Percentiles rank a stretch among this genome's conserved stretches.
Conservation (phyloP, 306 rosid species). For the Acacia confusa region DNA sequence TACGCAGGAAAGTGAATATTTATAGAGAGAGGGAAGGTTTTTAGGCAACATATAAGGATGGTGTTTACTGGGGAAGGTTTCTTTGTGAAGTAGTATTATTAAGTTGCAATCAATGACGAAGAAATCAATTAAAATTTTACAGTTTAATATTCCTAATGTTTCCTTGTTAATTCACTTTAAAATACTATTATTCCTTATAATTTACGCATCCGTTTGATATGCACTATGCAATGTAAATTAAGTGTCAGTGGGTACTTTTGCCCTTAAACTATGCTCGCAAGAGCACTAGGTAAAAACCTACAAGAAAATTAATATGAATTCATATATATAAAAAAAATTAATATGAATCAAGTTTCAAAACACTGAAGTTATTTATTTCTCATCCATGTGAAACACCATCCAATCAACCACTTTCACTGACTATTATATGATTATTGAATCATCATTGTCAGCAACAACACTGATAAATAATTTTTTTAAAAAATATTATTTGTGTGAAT, state of each 20-base stretch:
- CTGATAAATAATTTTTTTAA: neutral
- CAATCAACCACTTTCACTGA: neutral
- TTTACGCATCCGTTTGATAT: neutral
- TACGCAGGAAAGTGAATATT: neutral
- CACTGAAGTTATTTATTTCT: no score
- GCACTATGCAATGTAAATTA: neutral
- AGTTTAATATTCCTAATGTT: neutral
- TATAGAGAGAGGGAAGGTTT: no score
- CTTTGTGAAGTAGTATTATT: neutral
- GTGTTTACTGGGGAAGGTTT: slow-evolving; percentile 25
- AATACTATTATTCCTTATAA: no score
- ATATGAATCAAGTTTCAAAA: no score
- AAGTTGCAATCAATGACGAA: neutral
- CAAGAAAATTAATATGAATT: neutral
- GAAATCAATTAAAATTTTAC: neutral
- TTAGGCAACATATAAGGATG: slow-evolving; percentile 8
- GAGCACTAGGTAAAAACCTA: no score
- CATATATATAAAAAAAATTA: no score
- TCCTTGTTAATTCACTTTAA: neutral
- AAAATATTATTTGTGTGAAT: no score
- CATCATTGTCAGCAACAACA: neutral
- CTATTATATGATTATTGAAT: no score
- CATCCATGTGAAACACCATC: neutral
- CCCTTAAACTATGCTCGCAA: neutral
- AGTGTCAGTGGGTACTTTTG: neutral